Evolutionary conservation across 768 basidiomycete species (phyloP).

Genomic region (Roridomyces roridus): DNA sequence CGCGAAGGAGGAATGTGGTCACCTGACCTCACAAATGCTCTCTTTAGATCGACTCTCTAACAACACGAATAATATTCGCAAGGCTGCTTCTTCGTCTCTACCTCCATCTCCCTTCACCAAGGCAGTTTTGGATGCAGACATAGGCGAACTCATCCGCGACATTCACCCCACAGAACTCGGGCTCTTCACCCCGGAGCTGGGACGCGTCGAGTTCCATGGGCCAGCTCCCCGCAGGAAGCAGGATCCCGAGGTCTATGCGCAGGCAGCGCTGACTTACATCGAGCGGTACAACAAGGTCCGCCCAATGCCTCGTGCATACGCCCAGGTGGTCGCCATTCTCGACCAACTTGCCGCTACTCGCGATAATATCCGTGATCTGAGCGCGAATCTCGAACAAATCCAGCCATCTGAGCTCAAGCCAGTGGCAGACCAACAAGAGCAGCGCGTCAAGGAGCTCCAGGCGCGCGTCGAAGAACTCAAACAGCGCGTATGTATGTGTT

Average conservation of each 20-base stretch:
- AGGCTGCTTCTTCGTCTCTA: conserved; percentile 24
- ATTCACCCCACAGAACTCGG: conserved; percentile 80
- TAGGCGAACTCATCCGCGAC: conserved; percentile 83
- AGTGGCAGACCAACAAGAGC: conserved; percentile 49
- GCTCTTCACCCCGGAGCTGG: conserved; percentile 66
- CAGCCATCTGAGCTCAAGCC: conserved; percentile 38
- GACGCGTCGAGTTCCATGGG: conserved; percentile 69
- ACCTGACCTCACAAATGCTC: conserved; percentile 29
- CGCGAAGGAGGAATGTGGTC: no score
- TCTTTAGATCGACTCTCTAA: conserved; percentile 67
- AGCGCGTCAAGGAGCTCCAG: conserved; percentile 44
- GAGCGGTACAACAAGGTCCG: conserved; percentile 65
- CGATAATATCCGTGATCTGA: conserved; percentile 42
- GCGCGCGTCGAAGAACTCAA: conserved; percentile 44
- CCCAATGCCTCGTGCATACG: conserved; percentile 58
- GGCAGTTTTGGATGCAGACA: conserved; percentile 65
- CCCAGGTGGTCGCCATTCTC: conserved; percentile 50
- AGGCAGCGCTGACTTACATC: conserved; percentile 78
- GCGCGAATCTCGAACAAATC: conserved; percentile 34
- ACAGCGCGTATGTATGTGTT: conserved; percentile 40
- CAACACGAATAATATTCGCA: conserved; percentile 39
- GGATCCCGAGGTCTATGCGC: conserved; percentile 78
- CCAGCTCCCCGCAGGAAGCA: conserved; percentile 71
- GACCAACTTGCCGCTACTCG: conserved; percentile 45
- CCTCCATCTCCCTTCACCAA: conserved; percentile 59